Evolutionary conservation across 495 filamentous ascomycete species (phyloP), one percentile per base, ranked within the genome.

Genomic region (Neurospora cerealis): DNA sequence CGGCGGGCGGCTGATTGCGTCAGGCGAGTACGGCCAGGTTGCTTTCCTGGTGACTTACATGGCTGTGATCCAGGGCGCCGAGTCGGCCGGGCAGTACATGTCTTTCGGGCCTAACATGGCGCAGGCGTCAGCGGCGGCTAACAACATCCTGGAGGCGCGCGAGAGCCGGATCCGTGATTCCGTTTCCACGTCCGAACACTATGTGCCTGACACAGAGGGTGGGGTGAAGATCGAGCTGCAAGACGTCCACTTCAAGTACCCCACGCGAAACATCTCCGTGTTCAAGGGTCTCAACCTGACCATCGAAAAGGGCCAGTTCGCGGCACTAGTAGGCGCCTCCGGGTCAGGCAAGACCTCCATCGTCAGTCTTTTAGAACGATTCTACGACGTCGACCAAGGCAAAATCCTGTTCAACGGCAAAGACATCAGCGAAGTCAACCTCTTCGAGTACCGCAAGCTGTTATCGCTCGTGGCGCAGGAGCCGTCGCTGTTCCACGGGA

Each of bases 281-380:
- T 88, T 92, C 75, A 76, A 73, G 3, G 81, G 83, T 5, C 74
- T 89, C 62, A 87, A 84, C 70, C 73, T 92, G 38, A 86, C 81
- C 5, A 91, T 94, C 69, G 81, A 87, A 48, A 87, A 88, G 54
- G 91, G 92, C 1, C 86, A 91, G 73, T 91, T 88, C 73, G 88
- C 87, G 4, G 93, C 90, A 0, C 83, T 95, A 19, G 92, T 93
- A 8, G 93, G 93, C 3, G 83, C 90, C 0, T 89, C 86, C 0
- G 93, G 93, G 24, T 92, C 89, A 38, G 93, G 93, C 15, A 95
- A 95, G 76, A 90, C 87, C 2, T 93, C 89, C 19, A 83, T 91
- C 32, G 85, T 93, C 21, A 87, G 87, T 4, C 81, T 93, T 0
- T 80, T 93, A 1, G 89, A 91, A 80, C 78, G 83, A 7, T 91